Evolutionary conservation across 169 alveolate species (phyloP).

Genomic region (Hammondia hammondi): DNA sequence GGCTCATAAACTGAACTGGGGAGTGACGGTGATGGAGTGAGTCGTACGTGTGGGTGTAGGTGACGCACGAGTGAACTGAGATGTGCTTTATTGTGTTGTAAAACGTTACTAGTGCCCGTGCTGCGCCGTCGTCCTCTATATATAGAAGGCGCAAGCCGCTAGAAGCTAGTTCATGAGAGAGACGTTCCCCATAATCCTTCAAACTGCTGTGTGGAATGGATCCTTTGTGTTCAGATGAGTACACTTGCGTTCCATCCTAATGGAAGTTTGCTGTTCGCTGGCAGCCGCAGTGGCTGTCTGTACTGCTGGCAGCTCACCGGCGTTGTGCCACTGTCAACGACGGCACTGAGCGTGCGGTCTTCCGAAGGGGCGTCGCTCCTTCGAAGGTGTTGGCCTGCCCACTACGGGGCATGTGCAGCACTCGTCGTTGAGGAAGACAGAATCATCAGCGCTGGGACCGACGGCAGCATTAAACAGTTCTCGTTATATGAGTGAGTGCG

Average conservation of each 20-base stretch:
- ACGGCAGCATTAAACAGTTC: not conserved
- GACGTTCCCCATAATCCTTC: too few relatives aligned
- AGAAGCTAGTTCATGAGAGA: too few relatives aligned
- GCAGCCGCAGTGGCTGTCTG: not conserved
- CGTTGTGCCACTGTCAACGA: not conserved
- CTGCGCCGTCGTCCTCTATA: too few relatives aligned
- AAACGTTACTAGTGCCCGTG: too few relatives aligned
- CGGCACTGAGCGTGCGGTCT: not conserved
- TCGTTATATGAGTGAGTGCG: not conserved
- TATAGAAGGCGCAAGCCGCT: too few relatives aligned
- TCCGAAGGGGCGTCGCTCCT: not conserved
- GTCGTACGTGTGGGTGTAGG: too few relatives aligned
- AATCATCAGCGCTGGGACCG: not conserved
- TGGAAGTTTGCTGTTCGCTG: not conserved
- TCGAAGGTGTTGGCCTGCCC: not conserved
- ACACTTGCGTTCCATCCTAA: not conserved
- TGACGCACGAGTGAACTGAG: too few relatives aligned
- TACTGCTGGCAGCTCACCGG: slow-evolving; percentile 1
- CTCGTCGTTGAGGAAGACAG: not conserved
- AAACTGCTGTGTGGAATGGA: not conserved
- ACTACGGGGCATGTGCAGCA: not conserved
- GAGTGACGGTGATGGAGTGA: too few relatives aligned
- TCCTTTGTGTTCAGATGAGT: not conserved
- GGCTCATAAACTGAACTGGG: too few relatives aligned
- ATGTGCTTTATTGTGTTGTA: too few relatives aligned